Conservation (phyloP, 331 rosid species). For the Quercus lobata region DNA sequence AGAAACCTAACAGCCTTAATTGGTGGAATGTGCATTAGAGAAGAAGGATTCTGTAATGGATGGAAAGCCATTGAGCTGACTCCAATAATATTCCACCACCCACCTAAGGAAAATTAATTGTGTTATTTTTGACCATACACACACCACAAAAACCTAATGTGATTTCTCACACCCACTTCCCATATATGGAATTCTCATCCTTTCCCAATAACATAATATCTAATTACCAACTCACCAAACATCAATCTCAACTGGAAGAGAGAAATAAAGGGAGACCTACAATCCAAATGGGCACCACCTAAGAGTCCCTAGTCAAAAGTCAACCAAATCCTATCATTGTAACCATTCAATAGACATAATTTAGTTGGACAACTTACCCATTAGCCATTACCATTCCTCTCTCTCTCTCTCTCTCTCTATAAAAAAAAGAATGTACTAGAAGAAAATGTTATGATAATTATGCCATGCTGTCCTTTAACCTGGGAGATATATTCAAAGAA, state of each 20-base stretch:
- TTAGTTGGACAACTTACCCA: conserved; percentile 37
- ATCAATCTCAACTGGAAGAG: conserved; percentile 6
- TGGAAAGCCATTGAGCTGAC: conserved; percentile 49
- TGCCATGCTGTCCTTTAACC: conserved; percentile 14
- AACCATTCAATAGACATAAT: conserved; percentile 29
- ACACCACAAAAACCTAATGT: conserved; percentile 42
- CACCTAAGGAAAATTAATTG: conserved; percentile 28
- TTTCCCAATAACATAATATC: conserved; percentile 54
- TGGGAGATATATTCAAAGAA: background rate
- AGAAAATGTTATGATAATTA: conserved; percentile 8
- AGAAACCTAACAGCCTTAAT: background rate
- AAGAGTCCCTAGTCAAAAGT: conserved; percentile 45
- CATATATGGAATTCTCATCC: conserved; percentile 34
- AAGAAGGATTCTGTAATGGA: conserved; percentile 20
- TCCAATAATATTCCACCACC: conserved; percentile 54
- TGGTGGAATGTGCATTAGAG: conserved; percentile 40
- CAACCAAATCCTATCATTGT: conserved; percentile 24
- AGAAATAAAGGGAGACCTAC: background rate
- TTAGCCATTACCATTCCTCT: conserved; percentile 29
- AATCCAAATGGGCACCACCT: conserved; percentile 23
- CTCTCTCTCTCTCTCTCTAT: conserved; percentile 2
- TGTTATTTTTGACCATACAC: conserved; percentile 44
- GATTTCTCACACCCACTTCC: conserved; percentile 42
- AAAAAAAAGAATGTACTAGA: conserved; percentile 37
- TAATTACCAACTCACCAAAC: conserved; percentile 23